These are phyloP conservation scores for Hypoxylon sp. DNA, from an alignment of 2,329 filamentous ascomycete genomes.

Conservation along the genomic window DNA sequence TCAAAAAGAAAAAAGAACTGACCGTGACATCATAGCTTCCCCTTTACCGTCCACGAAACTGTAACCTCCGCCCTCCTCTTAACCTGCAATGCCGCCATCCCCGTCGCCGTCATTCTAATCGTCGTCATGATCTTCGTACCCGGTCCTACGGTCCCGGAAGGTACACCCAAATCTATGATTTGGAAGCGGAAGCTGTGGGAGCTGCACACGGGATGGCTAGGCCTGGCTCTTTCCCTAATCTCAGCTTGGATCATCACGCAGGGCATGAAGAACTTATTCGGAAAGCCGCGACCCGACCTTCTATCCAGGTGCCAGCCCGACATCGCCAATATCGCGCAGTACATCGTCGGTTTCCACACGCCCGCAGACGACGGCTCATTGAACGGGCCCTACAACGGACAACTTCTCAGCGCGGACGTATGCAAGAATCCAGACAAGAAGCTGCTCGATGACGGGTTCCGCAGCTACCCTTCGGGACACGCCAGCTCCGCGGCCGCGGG, in stretches of 20 bases:
- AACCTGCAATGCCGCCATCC: conserved; percentile 74
- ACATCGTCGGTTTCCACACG: conserved; percentile 68
- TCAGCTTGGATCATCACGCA: conserved; percentile 85
- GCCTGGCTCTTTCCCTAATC: conserved; percentile 79
- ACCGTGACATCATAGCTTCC: conserved; percentile 68
- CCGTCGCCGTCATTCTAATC: conserved; percentile 76
- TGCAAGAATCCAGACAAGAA: conserved; percentile 76
- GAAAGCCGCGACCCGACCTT: conserved; percentile 83
- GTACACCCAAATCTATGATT: conserved; percentile 74
- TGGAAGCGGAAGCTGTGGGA: conserved; percentile 93
- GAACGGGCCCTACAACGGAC: conserved; percentile 65
- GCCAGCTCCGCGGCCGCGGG: conserved; percentile 83
- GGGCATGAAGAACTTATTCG: conserved; percentile 84
- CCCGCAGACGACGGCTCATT: conserved; percentile 52
- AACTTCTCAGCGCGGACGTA: conserved; percentile 81
- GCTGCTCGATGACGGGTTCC: conserved; percentile 83
- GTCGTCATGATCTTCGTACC: conserved; percentile 80
- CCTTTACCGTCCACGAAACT: conserved; percentile 78
- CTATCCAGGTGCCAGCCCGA: conserved; percentile 85
- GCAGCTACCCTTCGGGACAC: conserved; percentile 86
- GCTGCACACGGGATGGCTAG: conserved; percentile 87
- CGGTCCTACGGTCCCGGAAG: conserved; percentile 74
- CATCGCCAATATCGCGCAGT: conserved; percentile 70
- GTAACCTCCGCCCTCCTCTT: conserved; percentile 77
- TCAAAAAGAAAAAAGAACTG: conserved; percentile 15